Conservation (phyloP, 176 grass and related monocot genomes). For the Melocanna baccifera region DNA sequence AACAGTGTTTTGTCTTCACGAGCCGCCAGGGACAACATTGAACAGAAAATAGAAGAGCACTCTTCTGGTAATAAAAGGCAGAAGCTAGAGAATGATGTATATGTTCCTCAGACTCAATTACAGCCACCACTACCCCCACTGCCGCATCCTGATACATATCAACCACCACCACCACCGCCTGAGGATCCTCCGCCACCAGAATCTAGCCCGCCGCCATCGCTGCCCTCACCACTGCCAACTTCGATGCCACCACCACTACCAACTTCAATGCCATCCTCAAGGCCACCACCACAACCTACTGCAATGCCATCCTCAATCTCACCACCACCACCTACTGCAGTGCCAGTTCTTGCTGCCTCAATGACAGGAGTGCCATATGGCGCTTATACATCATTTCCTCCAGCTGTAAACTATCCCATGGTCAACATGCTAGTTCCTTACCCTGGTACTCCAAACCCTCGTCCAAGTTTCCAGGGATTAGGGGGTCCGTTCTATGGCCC, state of each 20-base stretch:
- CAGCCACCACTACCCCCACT: slow-evolving; percentile 37
- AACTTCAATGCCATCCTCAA: background rate
- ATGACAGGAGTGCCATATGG: slow-evolving; percentile 35
- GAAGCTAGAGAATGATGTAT: slow-evolving; percentile 39
- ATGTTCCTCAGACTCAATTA: slow-evolving; percentile 18
- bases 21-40: slow-evolving; percentile 35
- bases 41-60: slow-evolving; percentile 33
- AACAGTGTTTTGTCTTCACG: slow-evolving; percentile 45
- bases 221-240: slow-evolving; percentile 6
- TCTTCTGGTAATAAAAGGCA: slow-evolving; percentile 37
- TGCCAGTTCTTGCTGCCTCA: slow-evolving; percentile 37
- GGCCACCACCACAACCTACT: background rate
- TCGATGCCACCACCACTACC: background rate
- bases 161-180: slow-evolving; percentile 49
- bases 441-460: slow-evolving; percentile 27
- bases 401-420: slow-evolving; percentile 37
- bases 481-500: slow-evolving; percentile 25
- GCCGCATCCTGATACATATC: slow-evolving; percentile 43
- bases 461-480: slow-evolving; percentile 32
- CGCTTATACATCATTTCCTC: slow-evolving; percentile 25
- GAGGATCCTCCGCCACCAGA: slow-evolving; percentile 38
- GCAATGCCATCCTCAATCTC: background rate
- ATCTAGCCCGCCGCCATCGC: slow-evolving; percentile 12
- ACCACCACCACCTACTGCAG: slow-evolving; percentile 15
- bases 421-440: slow-evolving; percentile 19